Evolutionary conservation across 805 yeast species (phyloP).

Genomic region (Candida ponderosae): DNA sequence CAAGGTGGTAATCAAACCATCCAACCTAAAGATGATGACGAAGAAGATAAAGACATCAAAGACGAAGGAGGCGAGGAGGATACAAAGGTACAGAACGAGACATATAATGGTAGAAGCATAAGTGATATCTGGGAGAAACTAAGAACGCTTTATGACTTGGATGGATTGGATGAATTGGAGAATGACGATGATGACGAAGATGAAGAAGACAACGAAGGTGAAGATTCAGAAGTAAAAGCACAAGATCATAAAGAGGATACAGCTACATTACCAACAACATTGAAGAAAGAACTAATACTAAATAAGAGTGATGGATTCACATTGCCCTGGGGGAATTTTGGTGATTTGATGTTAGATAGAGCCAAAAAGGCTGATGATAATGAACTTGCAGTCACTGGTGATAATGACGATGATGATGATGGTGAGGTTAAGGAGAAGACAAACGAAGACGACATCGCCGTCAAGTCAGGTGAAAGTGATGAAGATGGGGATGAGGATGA

Average conservation of each 20-base stretch:
- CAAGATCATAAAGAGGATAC: conserved; percentile 1
- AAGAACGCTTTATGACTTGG: conserved; percentile 43
- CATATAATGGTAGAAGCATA: conserved; percentile 32
- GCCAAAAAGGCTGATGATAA: conserved; percentile 17
- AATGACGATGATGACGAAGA: conserved; percentile 18
- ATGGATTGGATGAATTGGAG: conserved; percentile 50
- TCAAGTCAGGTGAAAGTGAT: conserved; percentile 1
- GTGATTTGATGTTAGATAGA: conserved; percentile 31
- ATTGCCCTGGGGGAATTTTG: conserved; percentile 38
- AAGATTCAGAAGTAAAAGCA: conserved; percentile 5
- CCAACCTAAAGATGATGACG: conserved; percentile 2
- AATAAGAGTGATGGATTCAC: conserved; percentile 28
- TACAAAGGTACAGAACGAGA: conserved; percentile 25
- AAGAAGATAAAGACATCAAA: conserved; percentile 25
- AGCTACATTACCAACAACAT: conserved; percentile 4
- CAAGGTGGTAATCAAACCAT: too few relatives aligned
- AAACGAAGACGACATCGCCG: conserved; percentile 1
- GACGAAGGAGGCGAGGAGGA: too few relatives aligned
- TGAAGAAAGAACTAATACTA: conserved; percentile 3
- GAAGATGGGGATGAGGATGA: conserved; percentile 7
- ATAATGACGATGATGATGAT: not conserved
- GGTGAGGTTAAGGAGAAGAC: conserved; percentile 1
- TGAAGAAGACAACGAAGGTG: conserved; percentile 6
- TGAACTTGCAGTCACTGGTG: conserved; percentile 1
- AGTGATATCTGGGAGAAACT: conserved; percentile 54